Conservation (phyloP, 1,139 yeast species). For the Diutina pseudorugosa region DNA sequence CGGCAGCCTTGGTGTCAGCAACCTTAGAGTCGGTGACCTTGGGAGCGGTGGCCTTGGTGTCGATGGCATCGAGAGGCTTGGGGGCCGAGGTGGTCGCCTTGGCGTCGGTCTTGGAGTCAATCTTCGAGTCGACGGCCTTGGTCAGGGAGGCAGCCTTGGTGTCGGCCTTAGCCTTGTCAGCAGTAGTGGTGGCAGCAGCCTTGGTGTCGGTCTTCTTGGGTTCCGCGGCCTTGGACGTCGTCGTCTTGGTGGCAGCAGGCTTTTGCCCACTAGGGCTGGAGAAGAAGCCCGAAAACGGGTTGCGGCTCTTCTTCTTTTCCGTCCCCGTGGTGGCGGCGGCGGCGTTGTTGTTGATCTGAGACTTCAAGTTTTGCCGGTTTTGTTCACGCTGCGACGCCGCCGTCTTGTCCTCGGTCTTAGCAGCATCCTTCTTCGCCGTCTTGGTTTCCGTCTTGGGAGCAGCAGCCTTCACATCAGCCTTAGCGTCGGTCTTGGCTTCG, state of each 20-base stretch:
- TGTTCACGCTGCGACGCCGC: constrained; percentile 7
- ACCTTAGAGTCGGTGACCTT: neutral
- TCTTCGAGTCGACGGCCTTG: neutral
- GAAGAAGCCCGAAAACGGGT: neutral
- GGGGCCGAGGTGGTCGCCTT: too few species aligned
- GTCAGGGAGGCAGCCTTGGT: neutral
- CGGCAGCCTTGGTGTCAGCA: too few species aligned
- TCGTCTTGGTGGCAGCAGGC: constrained; percentile 8
- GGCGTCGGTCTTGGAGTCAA: too few species aligned
- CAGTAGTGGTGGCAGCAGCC: neutral
- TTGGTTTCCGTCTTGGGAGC: constrained; percentile 4
- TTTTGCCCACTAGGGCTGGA: neutral
- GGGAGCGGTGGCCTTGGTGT: neutral
- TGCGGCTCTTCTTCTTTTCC: neutral
- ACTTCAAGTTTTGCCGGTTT: constrained; percentile 11
- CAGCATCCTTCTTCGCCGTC: constrained; percentile 5
- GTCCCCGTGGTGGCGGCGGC: too few species aligned
- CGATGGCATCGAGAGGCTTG: too few species aligned
- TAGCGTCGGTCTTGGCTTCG: constrained; percentile 7
- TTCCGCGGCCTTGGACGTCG: neutral
- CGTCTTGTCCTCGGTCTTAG: constrained; percentile 9
- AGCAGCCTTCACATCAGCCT: constrained; percentile 8
- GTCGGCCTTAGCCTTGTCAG: neutral
- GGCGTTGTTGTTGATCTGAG: constrained; percentile 5
- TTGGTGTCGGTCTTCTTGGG: neutral